Percentiles rank a stretch among this genome's conserved stretches.
Evolutionary conservation across 257 asterid genomes (phyloP).

Genomic region (Voacanga thouarsii): DNA sequence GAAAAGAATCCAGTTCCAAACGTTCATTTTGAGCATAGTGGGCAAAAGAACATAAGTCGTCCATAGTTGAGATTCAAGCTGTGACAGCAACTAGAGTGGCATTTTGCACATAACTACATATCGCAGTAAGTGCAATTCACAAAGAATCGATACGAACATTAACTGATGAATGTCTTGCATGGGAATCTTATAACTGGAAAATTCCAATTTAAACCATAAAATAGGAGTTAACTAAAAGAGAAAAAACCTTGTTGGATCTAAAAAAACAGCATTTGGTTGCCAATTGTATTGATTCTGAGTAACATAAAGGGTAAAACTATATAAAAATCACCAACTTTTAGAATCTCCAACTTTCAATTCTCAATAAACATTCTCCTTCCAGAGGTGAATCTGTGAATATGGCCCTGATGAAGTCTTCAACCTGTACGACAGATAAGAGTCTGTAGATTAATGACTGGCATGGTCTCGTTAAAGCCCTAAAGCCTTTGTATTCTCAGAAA

Average conservation of each 20-base stretch:
- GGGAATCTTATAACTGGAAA: no score
- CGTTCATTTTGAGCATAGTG: no score
- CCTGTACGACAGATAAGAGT: slow-evolving; percentile 45
- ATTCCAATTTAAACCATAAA: no score
- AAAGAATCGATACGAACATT: no score
- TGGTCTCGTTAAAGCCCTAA: neutral
- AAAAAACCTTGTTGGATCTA: neutral
- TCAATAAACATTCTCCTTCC: slow-evolving; percentile 77
- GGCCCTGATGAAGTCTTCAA: slow-evolving; percentile 81
- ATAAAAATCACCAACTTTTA: neutral
- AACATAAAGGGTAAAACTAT: neutral
- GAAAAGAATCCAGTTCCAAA: no score
- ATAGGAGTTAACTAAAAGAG: no score
- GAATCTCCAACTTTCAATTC: slow-evolving; percentile 41
- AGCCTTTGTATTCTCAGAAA: neutral
- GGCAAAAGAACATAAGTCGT: no score
- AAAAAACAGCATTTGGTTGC: neutral
- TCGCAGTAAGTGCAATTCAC: no score
- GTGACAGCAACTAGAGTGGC: no score
- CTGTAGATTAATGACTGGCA: neutral
- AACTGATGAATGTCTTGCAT: no score
- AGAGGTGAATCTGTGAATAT: slow-evolving; percentile 85
- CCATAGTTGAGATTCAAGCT: no score
- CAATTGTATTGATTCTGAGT: neutral
- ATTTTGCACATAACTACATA: no score